phyloP scores from a whole-genome alignment of 139 green algal species.

The Diplosphaera chodatii region DNA sequence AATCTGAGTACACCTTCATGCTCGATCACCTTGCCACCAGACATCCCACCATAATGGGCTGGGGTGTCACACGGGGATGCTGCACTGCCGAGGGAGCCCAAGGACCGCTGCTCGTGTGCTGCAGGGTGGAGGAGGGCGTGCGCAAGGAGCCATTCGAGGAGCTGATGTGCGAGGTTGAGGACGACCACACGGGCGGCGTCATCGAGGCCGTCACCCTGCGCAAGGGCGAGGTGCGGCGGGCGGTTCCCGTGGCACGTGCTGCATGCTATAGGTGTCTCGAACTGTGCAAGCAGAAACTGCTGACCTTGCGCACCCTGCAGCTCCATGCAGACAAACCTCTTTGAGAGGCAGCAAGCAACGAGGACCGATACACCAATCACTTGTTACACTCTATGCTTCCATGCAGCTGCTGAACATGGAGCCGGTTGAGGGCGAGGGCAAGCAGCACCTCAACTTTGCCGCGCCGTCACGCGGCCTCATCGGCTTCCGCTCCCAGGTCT shows the following conservation, averaged over 20 bases:
- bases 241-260: too few relatives aligned
- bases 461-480: constrained; percentile 67
- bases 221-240: constrained; percentile 28
- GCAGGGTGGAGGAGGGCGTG: constrained; percentile 33
- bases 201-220: constrained; percentile 53
- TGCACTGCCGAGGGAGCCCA: too few relatives aligned
- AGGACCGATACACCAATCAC: not conserved
- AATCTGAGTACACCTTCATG: too few relatives aligned
- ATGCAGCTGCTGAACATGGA: constrained; percentile 67
- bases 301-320: too few relatives aligned
- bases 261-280: not conserved
- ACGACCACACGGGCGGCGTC: constrained; percentile 43
- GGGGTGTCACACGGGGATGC: too few relatives aligned
- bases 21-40: too few relatives aligned
- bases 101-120: not conserved
- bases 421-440: constrained; percentile 32
- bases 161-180: constrained; percentile 74
- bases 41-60: too few relatives aligned
- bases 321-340: too few relatives aligned
- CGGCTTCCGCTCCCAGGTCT: constrained; percentile 62
- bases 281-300: too few relatives aligned
- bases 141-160: constrained; percentile 80
- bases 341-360: too few relatives aligned
- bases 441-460: constrained; percentile 61
- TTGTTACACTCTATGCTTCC: too few relatives aligned